phyloP scores from a whole-genome alignment of 1,284 basidiomycete genomes.

The Tetrapyrgos nigripes region DNA sequence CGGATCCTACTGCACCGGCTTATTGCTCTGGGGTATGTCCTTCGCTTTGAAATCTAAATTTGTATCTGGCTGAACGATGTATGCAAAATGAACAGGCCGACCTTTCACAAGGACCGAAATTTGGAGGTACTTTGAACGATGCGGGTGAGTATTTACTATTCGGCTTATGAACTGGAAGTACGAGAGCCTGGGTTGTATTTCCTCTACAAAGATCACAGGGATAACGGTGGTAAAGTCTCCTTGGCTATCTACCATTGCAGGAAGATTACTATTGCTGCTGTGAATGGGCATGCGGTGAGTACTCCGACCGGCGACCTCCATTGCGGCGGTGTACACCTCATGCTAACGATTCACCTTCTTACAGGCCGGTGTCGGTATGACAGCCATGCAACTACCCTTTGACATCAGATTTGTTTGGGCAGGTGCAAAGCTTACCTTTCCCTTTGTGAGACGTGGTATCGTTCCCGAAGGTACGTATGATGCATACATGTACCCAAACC shows the following conservation, averaged over 20 bases:
- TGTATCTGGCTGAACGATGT: too few relatives aligned
- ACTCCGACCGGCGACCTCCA: too few relatives aligned
- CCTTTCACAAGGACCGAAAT: constrained; percentile 49
- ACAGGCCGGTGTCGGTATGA: constrained; percentile 61
- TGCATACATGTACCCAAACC: background rate
- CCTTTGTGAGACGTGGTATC: constrained; percentile 62
- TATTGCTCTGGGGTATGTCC: background rate
- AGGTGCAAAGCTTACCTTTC: constrained; percentile 58
- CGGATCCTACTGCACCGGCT: constrained; percentile 51
- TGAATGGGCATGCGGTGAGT: constrained; percentile 64
- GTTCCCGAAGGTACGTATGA: constrained; percentile 51
- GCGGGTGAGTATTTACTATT: constrained; percentile 1
- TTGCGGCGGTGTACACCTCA: background rate
- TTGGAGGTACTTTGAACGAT: constrained; percentile 36
- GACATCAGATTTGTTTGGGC: constrained; percentile 63
- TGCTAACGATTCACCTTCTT: background rate
- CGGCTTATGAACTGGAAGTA: background rate
- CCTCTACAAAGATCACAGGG: constrained; percentile 49
- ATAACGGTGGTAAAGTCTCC: constrained; percentile 52
- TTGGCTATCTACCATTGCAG: constrained; percentile 57
- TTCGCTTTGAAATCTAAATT: too few relatives aligned
- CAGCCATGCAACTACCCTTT: constrained; percentile 60
- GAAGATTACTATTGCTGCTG: constrained; percentile 62
- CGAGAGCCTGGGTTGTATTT: background rate
- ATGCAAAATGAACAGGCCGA: too few relatives aligned